Conservation (phyloP, 495 filamentous ascomycete species). For the Aspergillus mulundensis region DNA sequence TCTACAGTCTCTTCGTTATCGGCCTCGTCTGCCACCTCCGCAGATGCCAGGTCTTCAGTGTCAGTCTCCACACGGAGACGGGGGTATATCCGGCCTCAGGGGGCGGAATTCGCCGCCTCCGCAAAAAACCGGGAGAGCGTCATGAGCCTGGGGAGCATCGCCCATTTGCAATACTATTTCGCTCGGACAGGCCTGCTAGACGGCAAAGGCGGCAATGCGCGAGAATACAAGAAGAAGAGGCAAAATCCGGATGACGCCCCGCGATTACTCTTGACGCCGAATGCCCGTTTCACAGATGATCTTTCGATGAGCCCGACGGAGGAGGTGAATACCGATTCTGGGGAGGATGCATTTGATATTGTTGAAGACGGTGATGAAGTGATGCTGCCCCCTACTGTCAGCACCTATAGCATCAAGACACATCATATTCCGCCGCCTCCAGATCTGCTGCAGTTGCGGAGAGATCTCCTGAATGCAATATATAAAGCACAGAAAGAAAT, state of each 20-base stretch:
- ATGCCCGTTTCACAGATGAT: slow-evolving; percentile 39
- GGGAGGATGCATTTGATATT: slow-evolving; percentile 51
- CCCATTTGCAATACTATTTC: slow-evolving; percentile 97
- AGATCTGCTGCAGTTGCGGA: slow-evolving; percentile 68
- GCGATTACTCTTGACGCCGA: slow-evolving; percentile 39
- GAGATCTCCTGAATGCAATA: slow-evolving; percentile 67
- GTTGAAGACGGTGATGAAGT: slow-evolving; percentile 58
- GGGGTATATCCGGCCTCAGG: slow-evolving; percentile 87
- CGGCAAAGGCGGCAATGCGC: slow-evolving; percentile 83
- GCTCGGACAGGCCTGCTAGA: slow-evolving; percentile 90
- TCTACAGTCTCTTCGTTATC: slow-evolving; percentile 74
- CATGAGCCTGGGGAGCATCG: slow-evolving; percentile 91
- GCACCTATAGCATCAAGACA: slow-evolving; percentile 87
- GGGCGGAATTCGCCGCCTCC: slow-evolving; percentile 85
- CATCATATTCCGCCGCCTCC: slow-evolving; percentile 86
- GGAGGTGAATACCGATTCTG: slow-evolving; percentile 38
- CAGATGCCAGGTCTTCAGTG: slow-evolving; percentile 48
- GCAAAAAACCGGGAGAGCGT: slow-evolving; percentile 88
- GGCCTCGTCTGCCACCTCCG: slow-evolving; percentile 57
- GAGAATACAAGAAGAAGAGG: slow-evolving; percentile 62
- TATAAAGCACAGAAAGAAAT: slow-evolving; percentile 65
- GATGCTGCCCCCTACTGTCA: slow-evolving; percentile 93
- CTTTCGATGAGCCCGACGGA: slow-evolving; percentile 55
- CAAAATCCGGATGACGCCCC: slow-evolving; percentile 35
- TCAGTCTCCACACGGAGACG: slow-evolving; percentile 60